phyloP scores from a whole-genome alignment of 176 grass and related monocot genomes.

The Aegilops umbellulata region DNA sequence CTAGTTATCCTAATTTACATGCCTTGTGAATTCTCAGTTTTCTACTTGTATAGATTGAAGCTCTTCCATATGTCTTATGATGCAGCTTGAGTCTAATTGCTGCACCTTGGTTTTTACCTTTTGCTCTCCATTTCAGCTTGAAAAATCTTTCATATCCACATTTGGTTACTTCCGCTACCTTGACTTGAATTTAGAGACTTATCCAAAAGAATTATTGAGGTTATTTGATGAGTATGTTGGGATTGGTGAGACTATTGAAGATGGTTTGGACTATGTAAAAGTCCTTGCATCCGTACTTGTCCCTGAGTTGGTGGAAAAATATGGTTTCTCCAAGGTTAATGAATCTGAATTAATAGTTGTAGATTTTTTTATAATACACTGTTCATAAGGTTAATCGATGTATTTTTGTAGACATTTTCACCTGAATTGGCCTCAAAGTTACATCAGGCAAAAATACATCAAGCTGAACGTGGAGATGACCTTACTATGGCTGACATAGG shows the following conservation, averaged over 20 bases:
- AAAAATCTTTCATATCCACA: conserved; percentile 1
- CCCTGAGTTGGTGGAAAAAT: not conserved
- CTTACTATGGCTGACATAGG: not conserved
- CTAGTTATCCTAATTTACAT: conserved; percentile 2
- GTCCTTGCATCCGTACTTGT: conserved; percentile 3
- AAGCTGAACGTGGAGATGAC: not conserved
- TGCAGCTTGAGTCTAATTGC: not conserved
- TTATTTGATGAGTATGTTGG: conserved; percentile 4
- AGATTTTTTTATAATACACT: no score
- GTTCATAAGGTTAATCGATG: no score
- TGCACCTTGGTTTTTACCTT: not conserved
- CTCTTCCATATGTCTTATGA: not conserved
- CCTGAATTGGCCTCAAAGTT: not conserved
- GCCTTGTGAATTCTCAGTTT: not conserved
- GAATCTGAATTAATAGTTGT: no score
- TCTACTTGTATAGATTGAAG: not conserved
- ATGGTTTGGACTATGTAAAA: conserved; percentile 7
- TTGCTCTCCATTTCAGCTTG: not conserved
- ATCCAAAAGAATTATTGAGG: not conserved
- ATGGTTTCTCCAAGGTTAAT: not conserved
- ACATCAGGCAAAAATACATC: not conserved
- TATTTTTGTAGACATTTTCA: not conserved
- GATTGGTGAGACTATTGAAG: not conserved
- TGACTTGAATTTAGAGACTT: not conserved
- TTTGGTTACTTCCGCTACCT: conserved; percentile 9